Percentiles rank a stretch among this genome's conserved stretches.
Evolutionary conservation across 148 eudicot species (phyloP).

Genomic region (Chenopodium album): DNA sequence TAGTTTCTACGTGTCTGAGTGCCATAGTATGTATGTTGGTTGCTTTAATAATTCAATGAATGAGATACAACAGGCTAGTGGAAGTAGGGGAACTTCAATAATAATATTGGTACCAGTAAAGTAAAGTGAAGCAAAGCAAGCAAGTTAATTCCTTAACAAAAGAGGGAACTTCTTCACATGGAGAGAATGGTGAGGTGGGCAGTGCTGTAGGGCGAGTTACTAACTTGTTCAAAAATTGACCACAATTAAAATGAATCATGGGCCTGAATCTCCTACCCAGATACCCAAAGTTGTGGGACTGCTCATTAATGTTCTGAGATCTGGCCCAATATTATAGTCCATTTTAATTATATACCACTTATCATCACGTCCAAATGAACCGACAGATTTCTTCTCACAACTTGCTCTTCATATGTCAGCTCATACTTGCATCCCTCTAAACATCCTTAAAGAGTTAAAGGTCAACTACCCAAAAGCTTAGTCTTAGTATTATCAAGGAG

Average conservation of each 20-base stretch:
- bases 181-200: background rate
- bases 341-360: background rate
- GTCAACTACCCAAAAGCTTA: background rate
- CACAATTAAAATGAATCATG: background rate
- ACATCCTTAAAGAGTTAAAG: too few species aligned
- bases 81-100: background rate
- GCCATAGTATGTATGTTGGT: background rate
- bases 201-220: slow-evolving; percentile 5
- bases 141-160: background rate
- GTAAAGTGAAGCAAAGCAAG: background rate
- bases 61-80: background rate
- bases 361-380: background rate
- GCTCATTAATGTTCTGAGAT: background rate
- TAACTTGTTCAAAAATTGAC: background rate
- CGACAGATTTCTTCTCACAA: background rate
- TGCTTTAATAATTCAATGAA: background rate
- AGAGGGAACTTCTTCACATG: slow-evolving; percentile 7
- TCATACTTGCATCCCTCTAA: too few species aligned
- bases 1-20: background rate
- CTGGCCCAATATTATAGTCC: background rate
- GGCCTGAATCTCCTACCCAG: background rate
- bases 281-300: background rate
- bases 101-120: background rate
- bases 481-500: background rate
- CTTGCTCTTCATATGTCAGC: background rate